Conservation (phyloP, 768 basidiomycete species). For the Infundibulicybe gibba region DNA sequence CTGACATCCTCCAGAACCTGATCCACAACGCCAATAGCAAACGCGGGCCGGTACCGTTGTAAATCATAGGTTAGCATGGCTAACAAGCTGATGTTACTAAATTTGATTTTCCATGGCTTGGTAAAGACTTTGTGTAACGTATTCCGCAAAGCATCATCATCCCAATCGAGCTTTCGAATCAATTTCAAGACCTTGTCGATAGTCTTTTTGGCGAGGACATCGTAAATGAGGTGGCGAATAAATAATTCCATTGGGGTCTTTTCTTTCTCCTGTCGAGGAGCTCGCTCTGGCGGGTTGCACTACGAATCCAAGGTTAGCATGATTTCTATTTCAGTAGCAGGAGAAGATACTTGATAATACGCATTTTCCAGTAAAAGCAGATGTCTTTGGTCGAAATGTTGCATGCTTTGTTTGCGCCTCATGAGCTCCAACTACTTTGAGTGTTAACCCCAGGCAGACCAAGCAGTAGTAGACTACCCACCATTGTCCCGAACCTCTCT, state of each 20-base stretch:
- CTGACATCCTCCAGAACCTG: conserved; percentile 93
- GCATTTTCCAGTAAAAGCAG: conserved; percentile 92
- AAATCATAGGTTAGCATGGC: conserved; percentile 96
- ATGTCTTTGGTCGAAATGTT: conserved; percentile 91
- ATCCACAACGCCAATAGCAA: conserved; percentile 85
- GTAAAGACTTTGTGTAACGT: conserved; percentile 87
- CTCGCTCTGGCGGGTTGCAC: conserved; percentile 97
- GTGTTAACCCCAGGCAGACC: background rate
- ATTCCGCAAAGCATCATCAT: conserved; percentile 58
- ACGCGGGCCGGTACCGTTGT: conserved; percentile 88
- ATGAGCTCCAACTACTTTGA: conserved; percentile 72
- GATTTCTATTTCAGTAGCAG: background rate
- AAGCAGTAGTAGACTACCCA: conserved; percentile 21
- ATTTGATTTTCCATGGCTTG: conserved; percentile 99
- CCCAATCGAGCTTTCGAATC: conserved; percentile 94
- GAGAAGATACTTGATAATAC: conserved; percentile 78
- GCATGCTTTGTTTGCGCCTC: conserved; percentile 90
- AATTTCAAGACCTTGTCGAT: conserved; percentile 96
- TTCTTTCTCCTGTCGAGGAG: conserved; percentile 81
- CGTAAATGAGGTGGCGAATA: conserved; percentile 91
- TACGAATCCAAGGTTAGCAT: conserved; percentile 22
- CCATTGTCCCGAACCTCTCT: conserved; percentile 88
- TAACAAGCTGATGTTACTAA: conserved; percentile 80
- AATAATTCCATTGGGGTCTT: conserved; percentile 88
- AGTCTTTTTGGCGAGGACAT: conserved; percentile 88